A percentile compares a stretch with the other conserved stretches of the same genome.
Evolutionary conservation across 352 stramenopile genomes (phyloP).

Genomic region (Globisporangium radiosum): DNA sequence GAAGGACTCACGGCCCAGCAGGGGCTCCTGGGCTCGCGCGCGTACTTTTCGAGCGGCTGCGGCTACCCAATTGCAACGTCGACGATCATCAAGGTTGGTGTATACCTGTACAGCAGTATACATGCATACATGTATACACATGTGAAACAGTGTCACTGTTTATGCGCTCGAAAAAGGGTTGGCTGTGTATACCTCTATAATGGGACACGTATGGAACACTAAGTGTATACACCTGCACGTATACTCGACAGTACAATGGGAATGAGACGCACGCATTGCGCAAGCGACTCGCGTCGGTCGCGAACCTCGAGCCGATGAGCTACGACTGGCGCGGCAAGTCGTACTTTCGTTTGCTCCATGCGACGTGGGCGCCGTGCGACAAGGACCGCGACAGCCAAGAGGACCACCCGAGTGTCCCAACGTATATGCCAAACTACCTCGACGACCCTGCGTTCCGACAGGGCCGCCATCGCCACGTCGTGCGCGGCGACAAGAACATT

Average conservation of each 20-base stretch:
- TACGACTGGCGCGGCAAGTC: conserved; percentile 86
- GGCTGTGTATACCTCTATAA: no score
- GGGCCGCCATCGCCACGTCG: conserved; percentile 72
- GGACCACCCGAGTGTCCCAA: conserved; percentile 40
- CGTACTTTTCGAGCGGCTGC: conserved; percentile 82
- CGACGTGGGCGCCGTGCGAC: conserved; percentile 69
- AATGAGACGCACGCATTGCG: conserved; percentile 53
- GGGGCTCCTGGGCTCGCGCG: conserved; percentile 53
- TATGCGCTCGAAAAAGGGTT: no score
- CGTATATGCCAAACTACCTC: conserved; percentile 75
- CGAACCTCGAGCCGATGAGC: conserved; percentile 39
- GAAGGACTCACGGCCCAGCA: conserved; percentile 58
- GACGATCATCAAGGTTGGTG: conserved; percentile 68
- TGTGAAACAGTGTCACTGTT: neutral
- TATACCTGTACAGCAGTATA: neutral
- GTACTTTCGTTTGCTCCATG: conserved; percentile 79
- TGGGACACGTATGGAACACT: neutral
- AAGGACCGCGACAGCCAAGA: conserved; percentile 70
- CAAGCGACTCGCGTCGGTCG: conserved; percentile 53
- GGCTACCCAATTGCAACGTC: conserved; percentile 77
- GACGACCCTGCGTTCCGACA: conserved; percentile 82
- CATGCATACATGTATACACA: neutral
- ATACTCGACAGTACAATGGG: conserved; percentile 60
- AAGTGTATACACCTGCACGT: neutral
- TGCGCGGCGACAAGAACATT: conserved; percentile 83